Base-by-base conservation (phyloP, 768 basidiomycete species). In the Naganishia kalamii region DNA sequence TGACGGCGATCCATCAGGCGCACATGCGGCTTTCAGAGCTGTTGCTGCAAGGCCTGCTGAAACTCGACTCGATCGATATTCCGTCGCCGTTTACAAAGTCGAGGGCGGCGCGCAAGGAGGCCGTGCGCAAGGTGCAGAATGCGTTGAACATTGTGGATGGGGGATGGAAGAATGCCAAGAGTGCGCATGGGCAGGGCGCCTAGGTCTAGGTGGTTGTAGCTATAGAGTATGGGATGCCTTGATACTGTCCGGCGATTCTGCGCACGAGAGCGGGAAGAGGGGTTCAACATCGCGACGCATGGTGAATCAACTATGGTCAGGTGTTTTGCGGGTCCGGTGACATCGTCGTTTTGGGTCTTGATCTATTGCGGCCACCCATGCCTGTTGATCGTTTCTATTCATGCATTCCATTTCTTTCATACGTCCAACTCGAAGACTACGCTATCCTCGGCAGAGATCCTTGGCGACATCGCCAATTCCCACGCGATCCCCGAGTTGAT, bases 1-100 rank as follows among this genome's bases (percentile, higher is more conserved):
- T 73, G 15, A 71, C 75, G 11, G 69, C 69, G 4, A 65, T 79
- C 10, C 80, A 78, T 63, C 78, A 78, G 63, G 82, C 83, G 62
- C 84, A 86, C 68, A 78, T 80, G 13, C 79, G 89, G 19, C 79
- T 98, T 59, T 85, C 84, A 27, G 94, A 97, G 78, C 78, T 90
- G 63, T 82, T 98, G 27, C 82, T 96, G 27, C 92, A 96, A 75
- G 83, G 86, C n/a, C 81, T 98, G 29, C 83, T 98, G 21, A 85
- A 89, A 54, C 80, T 98, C 35, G 94, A 98, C 71, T 88, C 87
- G 54, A 82, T 96, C 71, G 79, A 81, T 43, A 82, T 90, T 21
- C 88, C 90, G 48, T 80, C 81, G 40, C 83, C 85, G 54, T 96
- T 91, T 88, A 82, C 84, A 10, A 82, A 86, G 4, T 92, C 92